A percentile compares a stretch with the other conserved stretches of the same genome.
These are phyloP conservation scores for Pseudovirgaria hyperparasitica DNA, from an alignment of 2,329 filamentous ascomycete genomes.

Conservation along the genomic window DNA sequence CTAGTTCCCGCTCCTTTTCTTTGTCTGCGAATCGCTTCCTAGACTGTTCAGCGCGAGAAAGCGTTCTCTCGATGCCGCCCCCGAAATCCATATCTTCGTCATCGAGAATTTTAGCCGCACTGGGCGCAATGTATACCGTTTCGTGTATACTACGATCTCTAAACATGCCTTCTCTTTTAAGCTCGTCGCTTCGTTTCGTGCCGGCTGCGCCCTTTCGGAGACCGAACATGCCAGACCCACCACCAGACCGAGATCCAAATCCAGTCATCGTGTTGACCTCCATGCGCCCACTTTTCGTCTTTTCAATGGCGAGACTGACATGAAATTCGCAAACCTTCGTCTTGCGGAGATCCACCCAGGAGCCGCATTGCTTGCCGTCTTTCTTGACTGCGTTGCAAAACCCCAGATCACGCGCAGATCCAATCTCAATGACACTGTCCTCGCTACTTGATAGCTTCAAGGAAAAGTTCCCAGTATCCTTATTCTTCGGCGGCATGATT, in stretches of 20 bases:
- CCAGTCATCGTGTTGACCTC: slow-evolving; percentile 64
- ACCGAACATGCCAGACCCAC: slow-evolving; percentile 14
- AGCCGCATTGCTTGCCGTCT: slow-evolving; percentile 66
- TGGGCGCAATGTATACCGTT: slow-evolving; percentile 34
- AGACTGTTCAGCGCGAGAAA: slow-evolving; percentile 52
- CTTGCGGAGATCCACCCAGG: slow-evolving; percentile 79
- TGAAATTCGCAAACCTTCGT: slow-evolving; percentile 92
- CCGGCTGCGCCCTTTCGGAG: slow-evolving; percentile 12
- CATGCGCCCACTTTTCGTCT: slow-evolving; percentile 54
- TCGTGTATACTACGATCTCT: slow-evolving; percentile 48
- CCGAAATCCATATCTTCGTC: slow-evolving; percentile 45
- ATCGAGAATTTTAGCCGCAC: slow-evolving; percentile 52
- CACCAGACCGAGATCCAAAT: slow-evolving; percentile 21
- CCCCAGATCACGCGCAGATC: slow-evolving; percentile 69
- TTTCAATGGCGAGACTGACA: slow-evolving; percentile 67
- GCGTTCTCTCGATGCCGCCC: slow-evolving; percentile 37
- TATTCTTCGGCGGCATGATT: slow-evolving; percentile 74
- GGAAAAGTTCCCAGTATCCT: slow-evolving; percentile 73
- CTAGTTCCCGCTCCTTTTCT: slow-evolving; percentile 62
- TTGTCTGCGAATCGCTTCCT: slow-evolving; percentile 51
- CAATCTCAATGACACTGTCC: slow-evolving; percentile 84
- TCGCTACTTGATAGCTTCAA: slow-evolving; percentile 74
- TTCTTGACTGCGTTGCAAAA: slow-evolving; percentile 79
- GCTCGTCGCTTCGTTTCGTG: slow-evolving; percentile 12
- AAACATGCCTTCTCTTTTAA: slow-evolving; percentile 22